Percentiles rank a stretch among this genome's conserved stretches.
phyloP scores from a whole-genome alignment of 2,329 filamentous ascomycete species.

The Colletotrichum melonis region DNA sequence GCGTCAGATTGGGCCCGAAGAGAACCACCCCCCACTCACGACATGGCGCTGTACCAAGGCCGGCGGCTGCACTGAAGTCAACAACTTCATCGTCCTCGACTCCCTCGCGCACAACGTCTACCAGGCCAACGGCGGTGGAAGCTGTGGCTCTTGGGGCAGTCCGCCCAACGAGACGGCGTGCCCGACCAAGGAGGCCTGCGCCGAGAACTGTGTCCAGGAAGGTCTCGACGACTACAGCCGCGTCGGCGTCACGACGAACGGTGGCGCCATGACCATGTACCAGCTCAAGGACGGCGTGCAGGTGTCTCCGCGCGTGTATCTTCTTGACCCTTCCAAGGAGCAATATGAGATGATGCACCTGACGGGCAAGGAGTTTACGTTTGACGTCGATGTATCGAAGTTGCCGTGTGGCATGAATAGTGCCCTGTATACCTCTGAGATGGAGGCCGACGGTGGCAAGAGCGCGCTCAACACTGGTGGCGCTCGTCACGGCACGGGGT shows the following conservation, averaged over 20 bases:
- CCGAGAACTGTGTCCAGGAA: conserved; percentile 65
- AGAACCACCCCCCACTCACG: conserved; percentile 62
- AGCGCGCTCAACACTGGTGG: conserved; percentile 66
- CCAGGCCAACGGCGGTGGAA: conserved; percentile 46
- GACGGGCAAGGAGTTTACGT: conserved; percentile 71
- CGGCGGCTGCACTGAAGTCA: conserved; percentile 58
- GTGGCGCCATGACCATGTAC: conserved; percentile 44
- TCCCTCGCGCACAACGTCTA: conserved; percentile 58
- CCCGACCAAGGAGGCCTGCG: conserved; percentile 61
- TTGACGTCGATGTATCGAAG: conserved; percentile 74
- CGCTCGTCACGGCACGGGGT: conserved; percentile 71
- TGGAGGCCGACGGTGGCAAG: conserved; percentile 69
- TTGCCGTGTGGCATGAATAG: conserved; percentile 76
- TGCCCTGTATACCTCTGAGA: conserved; percentile 69
- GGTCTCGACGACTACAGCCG: conserved; percentile 59
- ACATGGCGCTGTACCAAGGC: conserved; percentile 64
- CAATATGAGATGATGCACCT: conserved; percentile 71
- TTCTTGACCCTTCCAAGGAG: conserved; percentile 64
- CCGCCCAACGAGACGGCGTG: conserved; percentile 56
- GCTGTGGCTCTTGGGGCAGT: conserved; percentile 48
- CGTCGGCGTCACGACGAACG: conserved; percentile 47
- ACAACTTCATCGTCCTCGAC: conserved; percentile 63
- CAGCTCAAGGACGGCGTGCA: conserved; percentile 39
- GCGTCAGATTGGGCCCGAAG: conserved; percentile 51
- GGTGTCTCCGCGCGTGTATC: conserved; percentile 63